Percentiles rank a stretch among this genome's conserved stretches.
phyloP scores from a whole-genome alignment of 208 protist species.

The Tetramitus jugosus region DNA sequence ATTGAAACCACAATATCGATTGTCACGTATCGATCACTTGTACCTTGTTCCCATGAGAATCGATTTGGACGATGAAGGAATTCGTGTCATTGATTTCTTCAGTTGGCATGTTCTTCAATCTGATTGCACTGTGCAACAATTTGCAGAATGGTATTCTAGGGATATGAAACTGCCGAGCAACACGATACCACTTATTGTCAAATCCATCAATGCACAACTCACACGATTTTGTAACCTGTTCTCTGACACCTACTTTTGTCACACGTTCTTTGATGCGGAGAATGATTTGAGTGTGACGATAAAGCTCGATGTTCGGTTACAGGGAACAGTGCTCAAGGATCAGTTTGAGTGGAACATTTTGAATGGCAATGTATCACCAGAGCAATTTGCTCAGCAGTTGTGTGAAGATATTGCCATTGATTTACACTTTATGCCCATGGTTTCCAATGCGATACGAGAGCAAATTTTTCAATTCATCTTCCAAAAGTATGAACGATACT shows the following conservation, averaged over 20 bases:
- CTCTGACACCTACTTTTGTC: no score
- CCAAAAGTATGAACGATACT: neutral
- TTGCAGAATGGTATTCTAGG: neutral
- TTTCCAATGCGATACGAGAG: neutral
- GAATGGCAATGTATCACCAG: neutral
- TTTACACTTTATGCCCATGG: neutral
- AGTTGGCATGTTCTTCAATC: neutral
- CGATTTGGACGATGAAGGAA: neutral
- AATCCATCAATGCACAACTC: no score
- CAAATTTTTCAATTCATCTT: neutral
- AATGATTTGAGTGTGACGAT: no score
- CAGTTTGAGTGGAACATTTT: conserved; percentile 6
- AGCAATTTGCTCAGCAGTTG: neutral
- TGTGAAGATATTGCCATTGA: neutral
- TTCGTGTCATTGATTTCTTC: neutral
- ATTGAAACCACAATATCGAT: no score
- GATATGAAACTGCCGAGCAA: neutral
- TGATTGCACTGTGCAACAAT: neutral
- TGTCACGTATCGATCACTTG: neutral
- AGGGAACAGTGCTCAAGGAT: neutral
- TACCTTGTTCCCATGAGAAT: neutral
- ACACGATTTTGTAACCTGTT: no score
- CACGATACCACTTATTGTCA: neutral
- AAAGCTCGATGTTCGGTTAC: neutral
- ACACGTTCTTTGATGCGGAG: no score